Conservation (phyloP, 768 basidiomycete species). For the Lentinula lateritia region DNA sequence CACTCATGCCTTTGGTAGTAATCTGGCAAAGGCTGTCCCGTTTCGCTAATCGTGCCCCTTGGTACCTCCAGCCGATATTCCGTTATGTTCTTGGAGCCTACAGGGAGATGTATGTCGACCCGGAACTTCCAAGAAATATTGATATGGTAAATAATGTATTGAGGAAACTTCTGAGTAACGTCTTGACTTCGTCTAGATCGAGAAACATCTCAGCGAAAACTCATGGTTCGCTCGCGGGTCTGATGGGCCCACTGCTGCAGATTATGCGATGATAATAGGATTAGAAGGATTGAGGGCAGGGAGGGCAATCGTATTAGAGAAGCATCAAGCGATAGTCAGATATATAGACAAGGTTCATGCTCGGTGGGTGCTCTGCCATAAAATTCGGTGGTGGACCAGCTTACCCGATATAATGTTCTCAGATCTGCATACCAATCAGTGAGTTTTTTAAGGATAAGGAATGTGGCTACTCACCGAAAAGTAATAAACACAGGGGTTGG, state of each 20-base stretch:
- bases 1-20: conserved; percentile 32
- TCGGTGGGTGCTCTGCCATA: not conserved
- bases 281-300: not conserved
- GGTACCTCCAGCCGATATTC: not conserved
- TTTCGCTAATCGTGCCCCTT: not conserved
- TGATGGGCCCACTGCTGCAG: not conserved
- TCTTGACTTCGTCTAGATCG: not conserved
- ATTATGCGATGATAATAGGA: conserved; percentile 1
- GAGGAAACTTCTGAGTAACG: not conserved
- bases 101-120: not conserved
- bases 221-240: conserved; percentile 5
- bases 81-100: not conserved
- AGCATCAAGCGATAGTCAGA: not conserved
- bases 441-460: not conserved
- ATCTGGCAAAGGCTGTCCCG: not conserved
- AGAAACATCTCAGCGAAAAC: not conserved
- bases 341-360: conserved; percentile 1
- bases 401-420: not conserved
- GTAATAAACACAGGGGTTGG: not conserved
- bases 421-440: conserved; percentile 3
- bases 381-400: too few species aligned
- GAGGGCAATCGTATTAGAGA: not conserved
- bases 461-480: not conserved
- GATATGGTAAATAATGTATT: not conserved
- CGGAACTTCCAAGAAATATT: not conserved